Percentiles rank a stretch among this genome's conserved stretches.
phyloP scores from a whole-genome alignment of 2,329 filamentous ascomycete species.

The Ophiostoma ulmi region DNA sequence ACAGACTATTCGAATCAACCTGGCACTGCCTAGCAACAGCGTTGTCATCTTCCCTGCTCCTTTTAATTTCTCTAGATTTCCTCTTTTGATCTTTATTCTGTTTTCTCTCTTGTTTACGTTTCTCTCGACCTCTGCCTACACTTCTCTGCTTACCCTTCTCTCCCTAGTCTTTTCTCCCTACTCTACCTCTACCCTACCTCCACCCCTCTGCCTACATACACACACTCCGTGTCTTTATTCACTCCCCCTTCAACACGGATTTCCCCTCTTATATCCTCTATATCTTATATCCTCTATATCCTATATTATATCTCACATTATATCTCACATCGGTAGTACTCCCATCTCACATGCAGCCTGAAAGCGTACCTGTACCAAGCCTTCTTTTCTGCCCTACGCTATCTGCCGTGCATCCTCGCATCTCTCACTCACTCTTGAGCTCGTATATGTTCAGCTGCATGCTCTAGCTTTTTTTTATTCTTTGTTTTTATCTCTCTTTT shows the following conservation, averaged over 20 bases:
- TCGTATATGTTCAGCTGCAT: conserved; percentile 7
- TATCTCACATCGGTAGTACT: neutral
- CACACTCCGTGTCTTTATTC: neutral
- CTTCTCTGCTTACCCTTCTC: too few species aligned
- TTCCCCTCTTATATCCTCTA: neutral
- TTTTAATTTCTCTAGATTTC: too few species aligned
- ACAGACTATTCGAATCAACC: too few species aligned
- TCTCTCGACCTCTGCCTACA: too few species aligned
- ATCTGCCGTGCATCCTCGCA: neutral
- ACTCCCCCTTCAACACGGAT: neutral
- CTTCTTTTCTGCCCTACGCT: neutral
- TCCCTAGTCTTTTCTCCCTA: neutral
- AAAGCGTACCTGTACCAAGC: neutral
- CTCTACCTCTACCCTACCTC: neutral
- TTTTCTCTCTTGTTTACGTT: too few species aligned
- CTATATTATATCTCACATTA: neutral
- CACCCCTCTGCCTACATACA: neutral
- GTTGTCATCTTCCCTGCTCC: too few species aligned
- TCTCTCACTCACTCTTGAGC: neutral
- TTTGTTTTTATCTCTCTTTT: neutral
- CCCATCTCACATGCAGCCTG: conserved; percentile 11
- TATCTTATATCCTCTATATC: neutral
- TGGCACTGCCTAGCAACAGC: too few species aligned
- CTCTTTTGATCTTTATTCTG: too few species aligned
- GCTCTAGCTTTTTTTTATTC: neutral